phyloP scores from a whole-genome alignment of 345 rosid genomes.

The Arabis hirsuta region DNA sequence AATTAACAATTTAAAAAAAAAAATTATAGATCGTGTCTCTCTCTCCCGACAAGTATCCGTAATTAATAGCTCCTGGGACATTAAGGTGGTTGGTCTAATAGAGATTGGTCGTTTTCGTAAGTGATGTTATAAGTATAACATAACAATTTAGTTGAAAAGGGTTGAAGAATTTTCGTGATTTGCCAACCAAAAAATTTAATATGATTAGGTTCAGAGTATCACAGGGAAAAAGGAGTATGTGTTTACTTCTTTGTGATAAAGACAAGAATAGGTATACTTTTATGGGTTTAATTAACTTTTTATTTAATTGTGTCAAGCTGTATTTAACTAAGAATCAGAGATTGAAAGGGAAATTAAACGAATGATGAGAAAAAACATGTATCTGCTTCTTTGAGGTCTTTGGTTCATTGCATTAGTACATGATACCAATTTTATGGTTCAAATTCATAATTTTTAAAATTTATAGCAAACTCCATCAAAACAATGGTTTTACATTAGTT shows the following conservation, averaged over 20 bases:
- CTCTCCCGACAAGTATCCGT: conserved; percentile 24
- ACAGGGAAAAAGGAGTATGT: neutral
- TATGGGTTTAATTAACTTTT: neutral
- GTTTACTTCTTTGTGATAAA: conserved; percentile 20
- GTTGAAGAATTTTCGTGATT: conserved; percentile 5
- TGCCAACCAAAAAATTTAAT: neutral
- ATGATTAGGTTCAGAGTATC: conserved; percentile 43
- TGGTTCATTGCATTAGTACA: conserved; percentile 33
- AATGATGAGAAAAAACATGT: conserved; percentile 3
- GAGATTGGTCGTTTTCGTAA: conserved; percentile 35
- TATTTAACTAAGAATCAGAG: neutral
- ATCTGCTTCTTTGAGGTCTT: conserved; percentile 16
- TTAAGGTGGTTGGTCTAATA: conserved; percentile 21
- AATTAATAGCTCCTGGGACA: conserved; percentile 16
- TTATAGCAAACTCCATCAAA: conserved; percentile 1
- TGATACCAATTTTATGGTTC: neutral
- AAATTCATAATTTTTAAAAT: neutral
- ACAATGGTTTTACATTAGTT: neutral
- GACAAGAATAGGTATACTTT: conserved; percentile 26
- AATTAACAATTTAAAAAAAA: neutral
- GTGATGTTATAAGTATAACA: conserved; percentile 20
- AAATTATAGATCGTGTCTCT: conserved; percentile 5
- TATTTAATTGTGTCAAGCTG: conserved; percentile 4
- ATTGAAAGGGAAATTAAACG: conserved; percentile 10
- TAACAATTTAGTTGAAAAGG: conserved; percentile 21